Evolutionary conservation across 2,329 filamentous ascomycete species (phyloP).

Genomic region (Aspergillus sp.): DNA sequence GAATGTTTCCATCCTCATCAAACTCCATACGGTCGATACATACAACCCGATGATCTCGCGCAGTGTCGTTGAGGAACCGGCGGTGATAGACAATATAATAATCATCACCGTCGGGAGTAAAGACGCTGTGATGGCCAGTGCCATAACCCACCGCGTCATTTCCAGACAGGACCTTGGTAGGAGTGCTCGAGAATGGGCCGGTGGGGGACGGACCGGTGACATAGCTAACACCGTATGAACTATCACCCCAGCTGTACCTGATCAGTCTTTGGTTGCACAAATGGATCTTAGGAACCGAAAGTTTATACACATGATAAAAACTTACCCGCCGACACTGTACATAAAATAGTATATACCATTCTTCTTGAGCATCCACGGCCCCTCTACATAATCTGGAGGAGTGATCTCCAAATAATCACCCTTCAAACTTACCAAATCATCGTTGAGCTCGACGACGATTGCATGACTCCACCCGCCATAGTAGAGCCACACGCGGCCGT

Average conservation of each 20-base stretch:
- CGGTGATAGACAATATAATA: conserved; percentile 56
- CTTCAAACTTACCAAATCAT: conserved; percentile 52
- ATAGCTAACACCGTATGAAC: conserved; percentile 53
- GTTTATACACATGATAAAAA: conserved; percentile 3
- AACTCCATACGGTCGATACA: conserved; percentile 57
- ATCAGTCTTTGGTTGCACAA: conserved; percentile 8
- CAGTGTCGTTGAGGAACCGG: conserved; percentile 49
- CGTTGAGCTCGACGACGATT: conserved; percentile 49
- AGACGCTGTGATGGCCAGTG: conserved; percentile 50
- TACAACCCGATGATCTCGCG: conserved; percentile 52
- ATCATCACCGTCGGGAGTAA: conserved; percentile 45
- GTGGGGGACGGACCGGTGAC: conserved; percentile 46
- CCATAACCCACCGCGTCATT: conserved; percentile 34
- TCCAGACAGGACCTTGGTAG: conserved; percentile 42
- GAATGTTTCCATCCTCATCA: conserved; percentile 49
- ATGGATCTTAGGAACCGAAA: background rate
- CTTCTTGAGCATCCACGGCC: conserved; percentile 51
- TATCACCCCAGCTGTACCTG: conserved; percentile 47
- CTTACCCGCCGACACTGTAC: conserved; percentile 50
- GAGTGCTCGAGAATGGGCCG: conserved; percentile 48
- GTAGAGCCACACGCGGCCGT: conserved; percentile 49
- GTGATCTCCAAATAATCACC: conserved; percentile 54
- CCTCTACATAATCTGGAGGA: conserved; percentile 52
- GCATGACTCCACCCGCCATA: conserved; percentile 51
- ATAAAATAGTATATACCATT: conserved; percentile 50